Evolutionary conservation across 805 yeast species (phyloP).

Genomic region (Yarrowia porcina): DNA sequence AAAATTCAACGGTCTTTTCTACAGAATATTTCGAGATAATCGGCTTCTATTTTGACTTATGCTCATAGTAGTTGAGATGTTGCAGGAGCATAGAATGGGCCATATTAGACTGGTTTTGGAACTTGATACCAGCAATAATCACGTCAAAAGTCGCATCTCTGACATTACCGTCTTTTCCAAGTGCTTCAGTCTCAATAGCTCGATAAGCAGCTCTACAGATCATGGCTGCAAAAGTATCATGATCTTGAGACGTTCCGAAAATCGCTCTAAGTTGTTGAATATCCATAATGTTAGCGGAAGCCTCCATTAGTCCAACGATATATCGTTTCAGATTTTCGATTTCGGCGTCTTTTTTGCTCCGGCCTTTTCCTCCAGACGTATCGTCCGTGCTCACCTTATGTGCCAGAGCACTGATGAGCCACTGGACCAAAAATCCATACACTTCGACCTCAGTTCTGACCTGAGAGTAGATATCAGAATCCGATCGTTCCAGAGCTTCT

Average conservation of each 20-base stretch:
- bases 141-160: conserved; percentile 59
- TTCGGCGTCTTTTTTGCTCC: conserved; percentile 1
- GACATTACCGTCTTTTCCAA: conserved; percentile 57
- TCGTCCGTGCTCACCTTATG: conserved; percentile 22
- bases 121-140: conserved; percentile 69
- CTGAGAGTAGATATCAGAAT: neutral
- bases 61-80: conserved; percentile 75
- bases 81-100: conserved; percentile 75
- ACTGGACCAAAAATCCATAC: conserved; percentile 31
- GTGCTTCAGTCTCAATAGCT: conserved; percentile 69
- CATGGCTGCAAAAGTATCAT: conserved; percentile 63
- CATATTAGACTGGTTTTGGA: conserved; percentile 68
- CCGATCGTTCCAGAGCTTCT: neutral
- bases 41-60: no score
- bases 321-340: neutral
- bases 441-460: conserved; percentile 30
- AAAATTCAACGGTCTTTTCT: no score
- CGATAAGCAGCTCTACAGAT: conserved; percentile 72
- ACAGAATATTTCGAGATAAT: no score
- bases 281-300: neutral
- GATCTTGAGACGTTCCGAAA: conserved; percentile 79
- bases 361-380: conserved; percentile 22
- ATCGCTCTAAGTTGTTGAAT: conserved; percentile 13
- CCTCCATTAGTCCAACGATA: conserved; percentile 9
- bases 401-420: conserved; percentile 30